Evolutionary conservation across 2,329 filamentous ascomycete species (phyloP).

Genomic region (Colletotrichum nymphaeae): DNA sequence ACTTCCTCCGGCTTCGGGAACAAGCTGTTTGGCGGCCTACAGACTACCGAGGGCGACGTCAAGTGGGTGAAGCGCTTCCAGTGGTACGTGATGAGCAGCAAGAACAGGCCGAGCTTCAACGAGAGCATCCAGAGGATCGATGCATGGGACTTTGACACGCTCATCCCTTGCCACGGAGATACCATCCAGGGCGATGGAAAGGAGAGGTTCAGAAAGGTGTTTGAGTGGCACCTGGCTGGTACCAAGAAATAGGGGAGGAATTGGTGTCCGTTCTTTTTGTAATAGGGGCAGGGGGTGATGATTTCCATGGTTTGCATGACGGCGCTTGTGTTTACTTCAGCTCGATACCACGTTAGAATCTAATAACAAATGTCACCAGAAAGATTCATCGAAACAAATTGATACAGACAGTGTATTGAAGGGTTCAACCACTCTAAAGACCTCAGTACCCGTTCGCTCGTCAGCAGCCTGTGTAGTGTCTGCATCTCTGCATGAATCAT

Average conservation of each 20-base stretch:
- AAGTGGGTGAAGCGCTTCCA: slow-evolving; percentile 82
- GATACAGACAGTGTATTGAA: no score
- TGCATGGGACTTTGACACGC: slow-evolving; percentile 84
- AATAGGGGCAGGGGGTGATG: neutral
- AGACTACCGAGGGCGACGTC: slow-evolving; percentile 71
- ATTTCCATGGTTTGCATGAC: neutral
- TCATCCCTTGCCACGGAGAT: slow-evolving; percentile 96
- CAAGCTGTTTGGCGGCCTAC: slow-evolving; percentile 57
- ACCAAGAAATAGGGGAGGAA: slow-evolving; percentile 29
- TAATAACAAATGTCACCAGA: neutral
- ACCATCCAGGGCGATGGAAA: slow-evolving; percentile 81
- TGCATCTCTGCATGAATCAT: no score
- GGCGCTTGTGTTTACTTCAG: slow-evolving; percentile 8
- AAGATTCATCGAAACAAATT: no score
- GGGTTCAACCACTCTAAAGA: no score
- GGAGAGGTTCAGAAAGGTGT: slow-evolving; percentile 79
- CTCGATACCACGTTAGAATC: slow-evolving; percentile 31
- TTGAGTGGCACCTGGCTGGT: slow-evolving; percentile 81
- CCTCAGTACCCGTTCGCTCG: no score
- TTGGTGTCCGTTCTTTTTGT: no score
- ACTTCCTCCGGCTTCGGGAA: slow-evolving; percentile 40
- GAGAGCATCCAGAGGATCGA: slow-evolving; percentile 76
- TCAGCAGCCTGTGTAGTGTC: no score
- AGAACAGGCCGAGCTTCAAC: slow-evolving; percentile 76
- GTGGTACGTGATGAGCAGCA: slow-evolving; percentile 77